phyloP scores from a whole-genome alignment of 306 rosid genomes.

The Dryas octopetala region DNA sequence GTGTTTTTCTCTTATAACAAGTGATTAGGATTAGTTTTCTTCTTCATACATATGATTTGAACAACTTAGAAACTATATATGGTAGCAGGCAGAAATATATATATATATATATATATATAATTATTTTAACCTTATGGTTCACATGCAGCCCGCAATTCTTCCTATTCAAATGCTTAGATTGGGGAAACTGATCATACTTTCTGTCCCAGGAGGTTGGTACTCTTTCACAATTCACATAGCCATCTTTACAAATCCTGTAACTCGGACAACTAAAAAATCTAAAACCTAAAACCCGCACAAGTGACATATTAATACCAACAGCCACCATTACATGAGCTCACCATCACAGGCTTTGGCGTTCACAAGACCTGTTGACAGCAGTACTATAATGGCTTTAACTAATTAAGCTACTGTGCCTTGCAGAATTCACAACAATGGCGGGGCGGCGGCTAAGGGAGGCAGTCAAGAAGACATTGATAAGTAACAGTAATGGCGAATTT shows the following conservation, averaged over 20 bases:
- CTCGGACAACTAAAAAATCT: background rate
- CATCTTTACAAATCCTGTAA: too few relatives aligned
- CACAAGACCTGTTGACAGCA: background rate
- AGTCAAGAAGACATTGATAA: constrained; percentile 59
- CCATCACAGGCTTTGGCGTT: background rate
- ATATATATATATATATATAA: background rate
- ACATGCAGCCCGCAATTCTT: constrained; percentile 78
- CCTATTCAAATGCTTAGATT: constrained; percentile 80
- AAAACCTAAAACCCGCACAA: background rate
- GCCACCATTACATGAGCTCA: background rate
- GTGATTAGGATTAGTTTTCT: background rate
- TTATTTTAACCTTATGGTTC: background rate
- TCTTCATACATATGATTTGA: too few relatives aligned
- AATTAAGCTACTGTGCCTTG: constrained; percentile 23
- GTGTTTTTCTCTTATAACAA: too few relatives aligned
- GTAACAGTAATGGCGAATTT: constrained; percentile 55
- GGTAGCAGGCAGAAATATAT: background rate
- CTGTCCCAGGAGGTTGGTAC: constrained; percentile 87
- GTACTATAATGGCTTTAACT: background rate
- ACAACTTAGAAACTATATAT: background rate
- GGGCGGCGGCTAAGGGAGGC: constrained; percentile 77
- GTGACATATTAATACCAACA: background rate
- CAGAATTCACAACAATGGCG: constrained; percentile 90
- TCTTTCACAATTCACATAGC: constrained; percentile 1
- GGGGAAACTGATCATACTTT: constrained; percentile 79